Conservation (phyloP, 2,329 filamentous ascomycete genomes). For the Xylaria sp. region DNA sequence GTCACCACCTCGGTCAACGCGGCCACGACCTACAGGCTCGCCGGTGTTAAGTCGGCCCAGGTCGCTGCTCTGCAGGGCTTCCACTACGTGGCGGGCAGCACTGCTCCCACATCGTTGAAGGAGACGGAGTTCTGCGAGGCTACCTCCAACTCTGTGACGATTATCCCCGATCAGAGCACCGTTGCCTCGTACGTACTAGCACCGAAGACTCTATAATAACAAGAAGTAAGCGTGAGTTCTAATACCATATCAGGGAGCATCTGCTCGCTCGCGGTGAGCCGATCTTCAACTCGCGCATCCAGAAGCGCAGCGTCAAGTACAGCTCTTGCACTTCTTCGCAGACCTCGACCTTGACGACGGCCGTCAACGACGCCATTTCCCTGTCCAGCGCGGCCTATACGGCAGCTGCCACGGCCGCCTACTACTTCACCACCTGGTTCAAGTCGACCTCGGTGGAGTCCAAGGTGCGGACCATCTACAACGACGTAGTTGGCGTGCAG, state of each 20-base stretch:
- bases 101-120: slow-evolving; percentile 34
- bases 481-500: slow-evolving; percentile 32
- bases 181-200: slow-evolving; percentile 32
- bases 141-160: slow-evolving; percentile 34
- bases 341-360: slow-evolving; percentile 28
- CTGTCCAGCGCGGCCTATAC: slow-evolving; percentile 29
- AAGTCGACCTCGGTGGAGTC: slow-evolving; percentile 29
- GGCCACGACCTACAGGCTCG: slow-evolving; percentile 36
- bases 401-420: slow-evolving; percentile 18
- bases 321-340: slow-evolving; percentile 34
- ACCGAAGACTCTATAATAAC: neutral
- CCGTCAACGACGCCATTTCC: slow-evolving; percentile 35
- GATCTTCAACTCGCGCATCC: slow-evolving; percentile 35
- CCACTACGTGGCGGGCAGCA: slow-evolving; percentile 37
- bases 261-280: slow-evolving; percentile 29
- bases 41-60: slow-evolving; percentile 29
- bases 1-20: slow-evolving; percentile 34
- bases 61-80: slow-evolving; percentile 39
- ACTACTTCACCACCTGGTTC: slow-evolving; percentile 40
- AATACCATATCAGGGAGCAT: slow-evolving; percentile 30
- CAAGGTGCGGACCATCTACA: slow-evolving; percentile 37
- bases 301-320: slow-evolving; percentile 37
- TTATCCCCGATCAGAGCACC: slow-evolving; percentile 34
- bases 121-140: slow-evolving; percentile 35
- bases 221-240: slow-evolving; percentile 1